These are phyloP conservation scores for Gnaphalium uliginosum DNA, from an alignment of 129 eudicot species.

Conservation along the genomic window DNA sequence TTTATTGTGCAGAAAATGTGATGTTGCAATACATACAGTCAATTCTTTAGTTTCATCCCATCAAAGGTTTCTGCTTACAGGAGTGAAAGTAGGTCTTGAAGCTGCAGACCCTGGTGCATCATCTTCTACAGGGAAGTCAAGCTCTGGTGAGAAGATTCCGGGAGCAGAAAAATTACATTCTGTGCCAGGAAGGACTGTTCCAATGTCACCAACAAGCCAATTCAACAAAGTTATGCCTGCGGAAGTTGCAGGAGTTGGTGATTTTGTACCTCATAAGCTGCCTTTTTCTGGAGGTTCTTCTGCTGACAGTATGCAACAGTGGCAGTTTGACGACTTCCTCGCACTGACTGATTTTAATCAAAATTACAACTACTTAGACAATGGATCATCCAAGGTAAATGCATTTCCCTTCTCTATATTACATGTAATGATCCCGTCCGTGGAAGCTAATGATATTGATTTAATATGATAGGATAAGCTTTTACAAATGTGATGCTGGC, in stretches of 20 bases:
- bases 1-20: slow-evolving; percentile 87
- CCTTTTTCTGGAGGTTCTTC: slow-evolving; percentile 57
- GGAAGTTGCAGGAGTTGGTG: slow-evolving; percentile 35
- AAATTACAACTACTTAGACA: slow-evolving; percentile 52
- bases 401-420: slow-evolving; percentile 7
- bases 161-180: slow-evolving; percentile 40
- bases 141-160: slow-evolving; percentile 47
- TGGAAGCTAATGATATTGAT: not conserved
- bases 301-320: slow-evolving; percentile 58
- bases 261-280: slow-evolving; percentile 42
- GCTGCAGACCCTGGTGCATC: slow-evolving; percentile 49
- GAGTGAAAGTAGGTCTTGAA: slow-evolving; percentile 88
- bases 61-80: slow-evolving; percentile 87
- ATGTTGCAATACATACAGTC: slow-evolving; percentile 76
- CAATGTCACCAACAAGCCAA: slow-evolving; percentile 37
- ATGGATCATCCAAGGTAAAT: slow-evolving; percentile 72
- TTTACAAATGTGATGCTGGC: not conserved
- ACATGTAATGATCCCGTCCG: not conserved
- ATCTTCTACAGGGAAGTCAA: slow-evolving; percentile 55
- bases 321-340: slow-evolving; percentile 86
- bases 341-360: slow-evolving; percentile 57
- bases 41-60: slow-evolving; percentile 68
- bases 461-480: not conserved
- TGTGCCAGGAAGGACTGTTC: slow-evolving; percentile 32
- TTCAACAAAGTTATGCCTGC: slow-evolving; percentile 37